These are phyloP conservation scores for Plasmodium adleri DNA, from an alignment of 169 alveolate genomes.

Conservation along the genomic window DNA sequence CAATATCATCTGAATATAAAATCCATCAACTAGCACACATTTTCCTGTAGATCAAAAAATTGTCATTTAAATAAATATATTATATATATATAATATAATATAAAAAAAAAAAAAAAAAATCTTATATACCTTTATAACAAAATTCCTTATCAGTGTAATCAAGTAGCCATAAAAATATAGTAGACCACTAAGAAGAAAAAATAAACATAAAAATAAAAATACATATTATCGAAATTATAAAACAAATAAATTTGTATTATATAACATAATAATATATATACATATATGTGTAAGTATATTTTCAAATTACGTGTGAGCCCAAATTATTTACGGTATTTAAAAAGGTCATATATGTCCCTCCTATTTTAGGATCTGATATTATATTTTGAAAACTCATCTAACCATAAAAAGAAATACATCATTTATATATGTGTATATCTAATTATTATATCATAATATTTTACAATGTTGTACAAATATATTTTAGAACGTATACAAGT, in stretches of 20 bases:
- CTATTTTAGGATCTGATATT: conserved; percentile 88
- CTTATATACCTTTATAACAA: conserved; percentile 55
- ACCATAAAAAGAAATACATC: conserved; percentile 23
- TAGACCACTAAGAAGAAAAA: conserved; percentile 64
- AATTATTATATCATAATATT: background rate
- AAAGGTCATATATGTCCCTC: conserved; percentile 90
- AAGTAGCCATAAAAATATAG: conserved; percentile 78
- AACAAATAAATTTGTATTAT: background rate
- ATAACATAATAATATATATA: background rate
- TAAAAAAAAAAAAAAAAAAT: background rate
- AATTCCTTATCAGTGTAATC: conserved; percentile 78
- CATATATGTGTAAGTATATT: conserved; percentile 3
- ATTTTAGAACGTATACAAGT: background rate
- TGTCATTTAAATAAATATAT: background rate
- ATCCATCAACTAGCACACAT: conserved; percentile 75
- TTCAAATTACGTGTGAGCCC: conserved; percentile 79
- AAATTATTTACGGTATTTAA: conserved; percentile 87
- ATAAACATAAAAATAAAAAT: background rate
- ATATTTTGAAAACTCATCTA: conserved; percentile 83
- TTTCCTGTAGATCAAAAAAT: conserved; percentile 27
- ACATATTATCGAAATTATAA: background rate
- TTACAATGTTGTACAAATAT: background rate
- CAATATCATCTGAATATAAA: conserved; percentile 76
- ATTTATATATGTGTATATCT: background rate
- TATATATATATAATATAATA: background rate